These are phyloP conservation scores for Fraxinus angustifolia DNA, from an alignment of 305 asterid genomes.

Conservation along the genomic window DNA sequence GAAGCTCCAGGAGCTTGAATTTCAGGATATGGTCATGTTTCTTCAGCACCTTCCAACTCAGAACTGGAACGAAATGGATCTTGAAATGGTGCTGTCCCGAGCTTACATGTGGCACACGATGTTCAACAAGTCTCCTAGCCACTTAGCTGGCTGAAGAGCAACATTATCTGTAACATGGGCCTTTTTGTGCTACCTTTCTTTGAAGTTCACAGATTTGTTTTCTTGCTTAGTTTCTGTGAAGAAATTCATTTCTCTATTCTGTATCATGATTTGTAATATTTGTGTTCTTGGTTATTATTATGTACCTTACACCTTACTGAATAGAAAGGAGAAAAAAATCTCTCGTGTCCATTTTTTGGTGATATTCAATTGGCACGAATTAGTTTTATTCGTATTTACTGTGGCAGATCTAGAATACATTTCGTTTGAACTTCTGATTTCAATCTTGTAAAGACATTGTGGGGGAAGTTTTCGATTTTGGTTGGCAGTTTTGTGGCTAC, in stretches of 20 bases:
- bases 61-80: constrained; percentile 72
- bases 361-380: background rate
- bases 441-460: background rate
- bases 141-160: constrained; percentile 61
- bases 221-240: constrained; percentile 10
- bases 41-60: constrained; percentile 94
- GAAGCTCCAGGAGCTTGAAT: constrained; percentile 74
- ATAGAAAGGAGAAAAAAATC: background rate
- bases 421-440: background rate
- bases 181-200: background rate
- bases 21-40: constrained; percentile 98
- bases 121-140: constrained; percentile 93
- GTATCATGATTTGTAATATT: constrained; percentile 20
- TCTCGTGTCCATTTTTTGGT: background rate
- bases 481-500: background rate
- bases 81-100: constrained; percentile 86
- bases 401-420: background rate
- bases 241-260: constrained; percentile 1
- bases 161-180: background rate
- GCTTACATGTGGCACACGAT: constrained; percentile 97
- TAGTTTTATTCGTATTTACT: background rate
- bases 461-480: background rate
- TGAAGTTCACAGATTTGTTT: constrained; percentile 19
- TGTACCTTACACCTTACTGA: background rate
- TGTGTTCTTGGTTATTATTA: constrained; percentile 5